Conservation (phyloP, 2,329 filamentous ascomycete species). For the Fusarium veterinarium region DNA sequence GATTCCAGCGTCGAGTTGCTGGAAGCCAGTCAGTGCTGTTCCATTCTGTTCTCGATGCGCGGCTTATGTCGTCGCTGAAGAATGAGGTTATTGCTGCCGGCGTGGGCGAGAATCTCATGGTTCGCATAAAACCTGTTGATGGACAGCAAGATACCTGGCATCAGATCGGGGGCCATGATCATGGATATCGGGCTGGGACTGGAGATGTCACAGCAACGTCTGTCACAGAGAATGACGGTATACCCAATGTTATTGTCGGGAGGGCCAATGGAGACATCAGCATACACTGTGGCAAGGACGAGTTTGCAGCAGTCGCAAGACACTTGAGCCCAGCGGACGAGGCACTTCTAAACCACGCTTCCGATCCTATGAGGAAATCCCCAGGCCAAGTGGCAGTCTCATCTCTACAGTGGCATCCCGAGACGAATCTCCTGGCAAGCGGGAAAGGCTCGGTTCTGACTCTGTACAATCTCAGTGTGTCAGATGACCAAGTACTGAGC, state of each 20-base stretch:
- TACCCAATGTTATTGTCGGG: slow-evolving; percentile 57
- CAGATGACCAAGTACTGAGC: slow-evolving; percentile 14
- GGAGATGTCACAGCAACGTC: slow-evolving; percentile 63
- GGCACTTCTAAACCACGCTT: slow-evolving; percentile 1
- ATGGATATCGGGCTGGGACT: slow-evolving; percentile 56
- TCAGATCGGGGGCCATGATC: slow-evolving; percentile 51
- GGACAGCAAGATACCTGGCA: slow-evolving; percentile 50
- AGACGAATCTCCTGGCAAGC: slow-evolving; percentile 46
- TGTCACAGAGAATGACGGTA: slow-evolving; percentile 52
- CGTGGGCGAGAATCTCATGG: slow-evolving; percentile 63
- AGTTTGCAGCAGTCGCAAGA: slow-evolving; percentile 43
- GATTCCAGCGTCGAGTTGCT: slow-evolving; percentile 26
- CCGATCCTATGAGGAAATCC: slow-evolving; percentile 41
- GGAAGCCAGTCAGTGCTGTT: slow-evolving; percentile 53
- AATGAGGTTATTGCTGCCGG: slow-evolving; percentile 63
- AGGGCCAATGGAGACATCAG: slow-evolving; percentile 62
- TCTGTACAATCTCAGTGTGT: slow-evolving; percentile 44
- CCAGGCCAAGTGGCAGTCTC: slow-evolving; percentile 48
- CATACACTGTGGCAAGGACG: slow-evolving; percentile 54
- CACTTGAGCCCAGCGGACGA: slow-evolving; percentile 34
- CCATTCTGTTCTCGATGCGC: slow-evolving; percentile 61
- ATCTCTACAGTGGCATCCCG: slow-evolving; percentile 50
- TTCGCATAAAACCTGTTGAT: slow-evolving; percentile 51
- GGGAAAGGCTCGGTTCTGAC: slow-evolving; percentile 47
- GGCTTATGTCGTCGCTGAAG: slow-evolving; percentile 49